phyloP scores from a whole-genome alignment of 2,329 filamentous ascomycete species.

The Lecanicillium sp. region DNA sequence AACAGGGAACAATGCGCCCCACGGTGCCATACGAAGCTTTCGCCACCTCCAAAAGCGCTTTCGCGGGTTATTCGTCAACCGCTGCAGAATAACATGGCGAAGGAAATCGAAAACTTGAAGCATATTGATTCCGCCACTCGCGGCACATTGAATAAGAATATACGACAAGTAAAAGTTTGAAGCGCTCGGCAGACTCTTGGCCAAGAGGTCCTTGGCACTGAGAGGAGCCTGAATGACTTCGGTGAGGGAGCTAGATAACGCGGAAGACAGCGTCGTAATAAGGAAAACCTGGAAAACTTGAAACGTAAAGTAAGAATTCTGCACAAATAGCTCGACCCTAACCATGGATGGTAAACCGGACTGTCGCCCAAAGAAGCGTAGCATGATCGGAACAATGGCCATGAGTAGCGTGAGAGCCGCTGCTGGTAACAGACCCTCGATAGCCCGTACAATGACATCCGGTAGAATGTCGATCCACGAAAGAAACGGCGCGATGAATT shows the following conservation, averaged over 20 bases:
- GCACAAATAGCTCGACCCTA: constrained; percentile 76
- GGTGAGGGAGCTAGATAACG: constrained; percentile 60
- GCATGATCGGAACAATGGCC: constrained; percentile 74
- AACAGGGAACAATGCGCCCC: constrained; percentile 75
- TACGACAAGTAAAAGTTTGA: constrained; percentile 95
- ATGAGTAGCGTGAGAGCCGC: constrained; percentile 75
- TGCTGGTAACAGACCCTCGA: constrained; percentile 74
- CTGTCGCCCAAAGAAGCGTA: constrained; percentile 42
- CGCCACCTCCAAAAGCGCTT: constrained; percentile 75
- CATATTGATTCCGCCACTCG: constrained; percentile 65
- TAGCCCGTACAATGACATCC: constrained; percentile 20
- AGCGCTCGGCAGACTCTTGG: constrained; percentile 65
- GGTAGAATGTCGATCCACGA: constrained; percentile 24
- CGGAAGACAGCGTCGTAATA: constrained; percentile 72
- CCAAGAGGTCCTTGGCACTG: constrained; percentile 55
- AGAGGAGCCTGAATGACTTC: constrained; percentile 56
- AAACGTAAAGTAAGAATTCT: constrained; percentile 88
- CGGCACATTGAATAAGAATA: constrained; percentile 85
- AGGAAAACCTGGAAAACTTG: constrained; percentile 92
- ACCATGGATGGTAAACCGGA: constrained; percentile 7
- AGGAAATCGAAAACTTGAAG: constrained; percentile 62
- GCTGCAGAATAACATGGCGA: constrained; percentile 51
- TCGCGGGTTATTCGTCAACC: constrained; percentile 69
- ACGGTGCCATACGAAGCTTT: constrained; percentile 62
- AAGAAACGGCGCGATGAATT: constrained; percentile 45